These are phyloP conservation scores for Hypoxylon sp. DNA, from an alignment of 2,329 filamentous ascomycete genomes.

Conservation along the genomic window DNA sequence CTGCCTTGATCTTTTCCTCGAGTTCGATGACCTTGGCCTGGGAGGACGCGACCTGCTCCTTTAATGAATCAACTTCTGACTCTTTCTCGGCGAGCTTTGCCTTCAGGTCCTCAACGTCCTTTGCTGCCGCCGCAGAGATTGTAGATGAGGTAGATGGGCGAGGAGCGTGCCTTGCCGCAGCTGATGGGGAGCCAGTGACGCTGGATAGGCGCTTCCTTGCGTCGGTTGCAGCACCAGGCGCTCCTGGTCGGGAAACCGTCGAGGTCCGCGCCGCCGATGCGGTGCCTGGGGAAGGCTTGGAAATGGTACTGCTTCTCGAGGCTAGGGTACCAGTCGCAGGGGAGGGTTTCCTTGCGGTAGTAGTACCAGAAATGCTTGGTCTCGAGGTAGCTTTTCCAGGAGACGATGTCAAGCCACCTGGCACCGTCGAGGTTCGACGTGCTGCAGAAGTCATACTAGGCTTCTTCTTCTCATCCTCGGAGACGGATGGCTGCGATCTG, in stretches of 20 bases:
- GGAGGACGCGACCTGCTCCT: conserved; percentile 69
- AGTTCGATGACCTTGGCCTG: conserved; percentile 70
- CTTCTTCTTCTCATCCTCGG: conserved; percentile 66
- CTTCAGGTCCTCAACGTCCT: conserved; percentile 74
- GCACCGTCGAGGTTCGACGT: conserved; percentile 62
- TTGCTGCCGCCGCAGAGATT: conserved; percentile 62
- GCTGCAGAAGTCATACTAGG: conserved; percentile 58
- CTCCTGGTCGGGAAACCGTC: conserved; percentile 56
- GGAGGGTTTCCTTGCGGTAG: conserved; percentile 54
- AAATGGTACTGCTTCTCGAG: conserved; percentile 55
- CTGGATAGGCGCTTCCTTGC: conserved; percentile 72
- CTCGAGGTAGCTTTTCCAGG: conserved; percentile 55
- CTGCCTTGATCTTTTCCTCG: conserved; percentile 65
- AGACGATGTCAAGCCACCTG: conserved; percentile 57
- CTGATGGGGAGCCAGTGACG: conserved; percentile 58
- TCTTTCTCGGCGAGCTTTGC: conserved; percentile 72
- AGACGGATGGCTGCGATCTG: conserved; percentile 64
- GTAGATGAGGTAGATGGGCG: conserved; percentile 59
- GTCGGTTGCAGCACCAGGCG: conserved; percentile 61
- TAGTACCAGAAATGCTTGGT: conserved; percentile 53
- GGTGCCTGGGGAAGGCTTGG: conserved; percentile 57
- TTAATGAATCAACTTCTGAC: conserved; percentile 69
- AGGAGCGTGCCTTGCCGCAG: conserved; percentile 60
- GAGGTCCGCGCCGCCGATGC: conserved; percentile 46
- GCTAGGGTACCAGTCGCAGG: conserved; percentile 48